Conservation (phyloP, 2,329 filamentous ascomycete species). For the Exophiala calicioides region DNA sequence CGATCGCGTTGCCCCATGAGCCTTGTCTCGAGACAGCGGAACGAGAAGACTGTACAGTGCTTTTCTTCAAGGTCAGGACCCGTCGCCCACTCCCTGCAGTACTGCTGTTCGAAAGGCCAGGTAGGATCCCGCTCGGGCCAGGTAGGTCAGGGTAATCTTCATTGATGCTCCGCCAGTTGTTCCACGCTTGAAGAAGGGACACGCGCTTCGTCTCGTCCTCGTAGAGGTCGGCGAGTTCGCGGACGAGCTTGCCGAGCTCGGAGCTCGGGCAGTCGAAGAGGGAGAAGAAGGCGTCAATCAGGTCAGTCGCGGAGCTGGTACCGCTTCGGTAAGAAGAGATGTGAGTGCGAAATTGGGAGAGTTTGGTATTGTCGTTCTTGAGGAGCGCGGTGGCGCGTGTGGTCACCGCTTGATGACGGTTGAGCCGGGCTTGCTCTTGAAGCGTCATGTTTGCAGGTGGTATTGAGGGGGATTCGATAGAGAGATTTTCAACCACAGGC, state of each 20-base stretch:
- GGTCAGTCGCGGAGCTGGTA: constrained; percentile 67
- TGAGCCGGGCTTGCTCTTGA: constrained; percentile 76
- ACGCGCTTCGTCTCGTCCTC: constrained; percentile 77
- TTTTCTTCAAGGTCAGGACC: constrained; percentile 68
- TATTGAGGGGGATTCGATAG: constrained; percentile 52
- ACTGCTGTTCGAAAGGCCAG: constrained; percentile 53
- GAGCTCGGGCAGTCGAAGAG: constrained; percentile 80
- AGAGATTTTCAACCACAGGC: constrained; percentile 54
- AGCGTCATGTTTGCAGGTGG: constrained; percentile 56
- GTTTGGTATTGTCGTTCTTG: constrained; percentile 71
- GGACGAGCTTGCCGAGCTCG: constrained; percentile 83
- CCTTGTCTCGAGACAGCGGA: constrained; percentile 59
- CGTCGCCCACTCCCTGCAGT: constrained; percentile 57
- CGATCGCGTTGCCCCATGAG: constrained; percentile 56
- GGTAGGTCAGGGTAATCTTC: constrained; percentile 92
- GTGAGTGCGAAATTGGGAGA: constrained; percentile 73
- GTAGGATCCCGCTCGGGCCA: constrained; percentile 68
- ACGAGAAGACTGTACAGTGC: constrained; percentile 67
- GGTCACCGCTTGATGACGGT: constrained; percentile 80
- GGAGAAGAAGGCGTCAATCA: constrained; percentile 85
- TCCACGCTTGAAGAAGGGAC: constrained; percentile 79
- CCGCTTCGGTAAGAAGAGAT: constrained; percentile 77
- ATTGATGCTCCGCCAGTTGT: constrained; percentile 92
- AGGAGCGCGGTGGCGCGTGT: constrained; percentile 82
- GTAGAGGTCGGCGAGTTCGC: constrained; percentile 89